phyloP scores from a whole-genome alignment of 495 filamentous ascomycete genomes.

The Xylaria cubensis region DNA sequence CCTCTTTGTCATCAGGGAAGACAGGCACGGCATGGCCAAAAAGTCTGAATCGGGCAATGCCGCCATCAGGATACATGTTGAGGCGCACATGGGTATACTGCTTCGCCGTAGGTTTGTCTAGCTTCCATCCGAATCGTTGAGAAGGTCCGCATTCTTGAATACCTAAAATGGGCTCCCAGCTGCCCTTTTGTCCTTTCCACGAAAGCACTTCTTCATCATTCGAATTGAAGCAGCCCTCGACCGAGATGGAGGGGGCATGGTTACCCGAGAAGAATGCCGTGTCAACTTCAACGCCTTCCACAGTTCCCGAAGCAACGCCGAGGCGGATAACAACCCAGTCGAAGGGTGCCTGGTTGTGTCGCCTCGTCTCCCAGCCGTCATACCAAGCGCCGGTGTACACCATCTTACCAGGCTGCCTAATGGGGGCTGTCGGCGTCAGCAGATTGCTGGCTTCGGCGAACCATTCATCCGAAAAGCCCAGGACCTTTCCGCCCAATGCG shows the following conservation, averaged over 20 bases:
- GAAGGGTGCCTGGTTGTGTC: conserved; percentile 79
- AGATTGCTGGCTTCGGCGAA: conserved; percentile 86
- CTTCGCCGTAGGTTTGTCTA: conserved; percentile 63
- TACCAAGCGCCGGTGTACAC: conserved; percentile 90
- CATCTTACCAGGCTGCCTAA: conserved; percentile 82
- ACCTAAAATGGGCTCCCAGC: conserved; percentile 77
- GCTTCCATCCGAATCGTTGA: conserved; percentile 78
- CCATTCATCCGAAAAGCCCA: conserved; percentile 85
- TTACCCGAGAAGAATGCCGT: conserved; percentile 89
- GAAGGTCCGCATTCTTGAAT: conserved; percentile 75
- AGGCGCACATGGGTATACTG: conserved; percentile 85
- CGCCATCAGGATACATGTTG: conserved; percentile 92
- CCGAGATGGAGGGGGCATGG: conserved; percentile 79
- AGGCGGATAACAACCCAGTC: conserved; percentile 87
- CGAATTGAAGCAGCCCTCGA: conserved; percentile 76
- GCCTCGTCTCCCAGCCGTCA: conserved; percentile 92
- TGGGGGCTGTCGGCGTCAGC: conserved; percentile 73
- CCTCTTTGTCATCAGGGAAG: conserved; percentile 65
- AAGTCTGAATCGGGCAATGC: conserved; percentile 85
- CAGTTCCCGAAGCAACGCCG: conserved; percentile 76
- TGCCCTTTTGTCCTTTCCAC: conserved; percentile 60
- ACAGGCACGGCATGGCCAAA: conserved; percentile 80
- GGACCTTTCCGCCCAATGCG: conserved; percentile 73
- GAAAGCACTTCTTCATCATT: conserved; percentile 66
- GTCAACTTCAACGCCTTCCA: conserved; percentile 84